Evolutionary conservation across 352 stramenopile genomes (phyloP).

Genomic region (Phytophthora brassicae): DNA sequence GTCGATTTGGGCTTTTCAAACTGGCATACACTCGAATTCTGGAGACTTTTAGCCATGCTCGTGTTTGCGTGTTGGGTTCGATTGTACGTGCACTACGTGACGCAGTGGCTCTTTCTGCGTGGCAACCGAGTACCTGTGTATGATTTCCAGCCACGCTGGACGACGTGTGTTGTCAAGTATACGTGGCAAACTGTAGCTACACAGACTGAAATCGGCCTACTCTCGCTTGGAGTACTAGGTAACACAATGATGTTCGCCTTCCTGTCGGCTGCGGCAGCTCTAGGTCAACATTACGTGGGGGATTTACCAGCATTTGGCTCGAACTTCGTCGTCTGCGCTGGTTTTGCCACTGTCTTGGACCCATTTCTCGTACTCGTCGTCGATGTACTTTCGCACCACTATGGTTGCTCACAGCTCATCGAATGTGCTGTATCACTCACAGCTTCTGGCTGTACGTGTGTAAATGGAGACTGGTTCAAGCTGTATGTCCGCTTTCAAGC

Average conservation of each 20-base stretch:
- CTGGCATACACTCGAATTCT: constrained; percentile 77
- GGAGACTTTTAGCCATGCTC: constrained; percentile 59
- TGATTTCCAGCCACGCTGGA: constrained; percentile 62
- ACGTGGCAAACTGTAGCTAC: constrained; percentile 65
- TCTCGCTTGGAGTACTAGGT: constrained; percentile 56
- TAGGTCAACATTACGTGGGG: constrained; percentile 50
- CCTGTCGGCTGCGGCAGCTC: constrained; percentile 40
- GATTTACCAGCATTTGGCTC: constrained; percentile 77
- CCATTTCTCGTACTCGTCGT: constrained; percentile 80
- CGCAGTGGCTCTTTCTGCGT: constrained; percentile 84
- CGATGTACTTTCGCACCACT: constrained; percentile 78
- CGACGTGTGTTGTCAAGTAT: constrained; percentile 87
- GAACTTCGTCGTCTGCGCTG: constrained; percentile 77
- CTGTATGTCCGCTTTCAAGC: constrained; percentile 78
- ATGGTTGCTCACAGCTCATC: constrained; percentile 53
- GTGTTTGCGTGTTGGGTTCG: constrained; percentile 83
- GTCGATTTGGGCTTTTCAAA: constrained; percentile 61
- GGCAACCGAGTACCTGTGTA: constrained; percentile 76
- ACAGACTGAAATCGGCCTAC: constrained; percentile 62
- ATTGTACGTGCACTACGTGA: constrained; percentile 89
- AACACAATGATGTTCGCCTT: constrained; percentile 57
- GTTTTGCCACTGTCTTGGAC: constrained; percentile 76
- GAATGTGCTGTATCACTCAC: constrained; percentile 48
- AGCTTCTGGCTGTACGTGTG: constrained; percentile 51
- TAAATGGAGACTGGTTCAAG: constrained; percentile 89